Evolutionary conservation across 345 rosid genomes (phyloP).

Genomic region (Lepidium sativum): DNA sequence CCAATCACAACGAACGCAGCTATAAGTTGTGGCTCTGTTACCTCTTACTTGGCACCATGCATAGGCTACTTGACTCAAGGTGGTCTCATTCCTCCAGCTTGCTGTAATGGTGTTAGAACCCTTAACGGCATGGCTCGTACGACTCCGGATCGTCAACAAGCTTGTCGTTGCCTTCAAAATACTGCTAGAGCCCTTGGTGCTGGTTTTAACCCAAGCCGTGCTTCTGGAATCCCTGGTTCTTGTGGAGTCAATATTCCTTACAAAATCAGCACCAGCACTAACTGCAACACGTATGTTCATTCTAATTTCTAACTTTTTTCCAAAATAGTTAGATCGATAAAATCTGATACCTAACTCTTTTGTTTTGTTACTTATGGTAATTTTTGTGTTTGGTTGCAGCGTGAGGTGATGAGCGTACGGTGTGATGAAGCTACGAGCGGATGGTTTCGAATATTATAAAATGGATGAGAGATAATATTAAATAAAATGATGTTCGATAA

Average conservation of each 20-base stretch:
- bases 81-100: neutral
- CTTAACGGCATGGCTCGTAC: conserved; percentile 18
- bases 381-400: conserved; percentile 8
- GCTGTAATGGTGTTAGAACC: conserved; percentile 19
- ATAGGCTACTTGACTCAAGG: conserved; percentile 17
- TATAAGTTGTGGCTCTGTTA: conserved; percentile 32
- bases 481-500: conserved; percentile 7
- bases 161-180: conserved; percentile 18
- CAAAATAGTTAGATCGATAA: too few species aligned
- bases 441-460: conserved; percentile 4
- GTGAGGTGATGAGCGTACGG: conserved; percentile 8
- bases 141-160: conserved; percentile 25
- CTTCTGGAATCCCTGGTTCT: conserved; percentile 13
- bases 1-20: conserved; percentile 23
- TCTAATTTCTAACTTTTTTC: neutral
- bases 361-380: too few species aligned
- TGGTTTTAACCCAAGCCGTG: conserved; percentile 2
- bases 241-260: conserved; percentile 17
- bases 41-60: conserved; percentile 2
- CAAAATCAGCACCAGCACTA: conserved; percentile 24
- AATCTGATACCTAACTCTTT: too few species aligned
- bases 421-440: conserved; percentile 7
- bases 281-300: conserved; percentile 26
- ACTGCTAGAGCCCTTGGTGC: conserved; percentile 1
- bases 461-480: conserved; percentile 5